These are phyloP conservation scores for Vigna reflexopilosa DNA, from an alignment of 306 rosid genomes.

Conservation along the genomic window DNA sequence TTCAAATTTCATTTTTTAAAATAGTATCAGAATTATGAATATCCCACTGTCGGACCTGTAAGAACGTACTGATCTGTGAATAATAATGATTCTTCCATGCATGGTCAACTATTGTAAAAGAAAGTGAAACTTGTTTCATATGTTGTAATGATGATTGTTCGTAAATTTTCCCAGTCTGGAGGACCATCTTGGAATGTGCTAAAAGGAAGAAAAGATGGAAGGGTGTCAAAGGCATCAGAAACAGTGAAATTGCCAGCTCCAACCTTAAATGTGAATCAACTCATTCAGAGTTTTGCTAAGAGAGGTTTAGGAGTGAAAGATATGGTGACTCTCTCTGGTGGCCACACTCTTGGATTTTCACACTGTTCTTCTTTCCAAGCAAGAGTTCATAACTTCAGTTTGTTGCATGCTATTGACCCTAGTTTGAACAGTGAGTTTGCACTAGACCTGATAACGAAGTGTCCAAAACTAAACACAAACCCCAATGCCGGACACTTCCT, in stretches of 20 bases:
- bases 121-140: background rate
- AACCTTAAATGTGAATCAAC: slow-evolving; percentile 60
- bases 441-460: slow-evolving; percentile 48
- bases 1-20: too few relatives aligned
- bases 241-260: slow-evolving; percentile 73
- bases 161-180: slow-evolving; percentile 53
- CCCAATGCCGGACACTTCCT: slow-evolving; percentile 58
- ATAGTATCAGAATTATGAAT: too few relatives aligned
- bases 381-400: slow-evolving; percentile 57
- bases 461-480: slow-evolving; percentile 59
- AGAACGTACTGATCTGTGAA: background rate
- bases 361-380: slow-evolving; percentile 70
- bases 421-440: slow-evolving; percentile 58
- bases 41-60: too few relatives aligned
- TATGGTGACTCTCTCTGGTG: slow-evolving; percentile 81
- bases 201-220: slow-evolving; percentile 85
- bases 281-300: slow-evolving; percentile 61
- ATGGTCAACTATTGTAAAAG: background rate
- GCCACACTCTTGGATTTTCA: slow-evolving; percentile 77
- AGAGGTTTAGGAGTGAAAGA: slow-evolving; percentile 73
- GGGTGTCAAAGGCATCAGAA: slow-evolving; percentile 68
- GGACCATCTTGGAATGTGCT: slow-evolving; percentile 75
- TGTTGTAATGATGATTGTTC: background rate
- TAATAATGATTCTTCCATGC: background rate
- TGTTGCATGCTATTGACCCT: slow-evolving; percentile 62